phyloP scores from a whole-genome alignment of 2,329 filamentous ascomycete species.

The Nemania sp. region DNA sequence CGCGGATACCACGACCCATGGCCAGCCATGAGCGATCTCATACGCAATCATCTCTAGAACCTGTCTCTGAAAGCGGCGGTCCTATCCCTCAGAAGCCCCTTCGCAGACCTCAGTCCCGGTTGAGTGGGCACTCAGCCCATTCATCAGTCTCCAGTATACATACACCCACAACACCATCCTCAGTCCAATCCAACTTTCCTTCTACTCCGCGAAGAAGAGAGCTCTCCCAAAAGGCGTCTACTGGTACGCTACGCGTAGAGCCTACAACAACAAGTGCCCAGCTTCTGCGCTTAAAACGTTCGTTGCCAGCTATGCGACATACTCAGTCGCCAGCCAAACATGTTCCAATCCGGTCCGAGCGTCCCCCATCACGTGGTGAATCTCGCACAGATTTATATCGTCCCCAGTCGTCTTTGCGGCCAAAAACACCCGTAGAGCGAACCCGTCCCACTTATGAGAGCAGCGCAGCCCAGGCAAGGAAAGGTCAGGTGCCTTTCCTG shows the following conservation, averaged over 20 bases:
- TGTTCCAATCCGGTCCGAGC: slow-evolving; percentile 61
- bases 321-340: slow-evolving; percentile 65
- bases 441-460: slow-evolving; percentile 63
- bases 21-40: slow-evolving; percentile 73
- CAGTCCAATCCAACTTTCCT: slow-evolving; percentile 65
- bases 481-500: slow-evolving; percentile 78
- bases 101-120: slow-evolving; percentile 73
- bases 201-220: slow-evolving; percentile 72
- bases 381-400: slow-evolving; percentile 64
- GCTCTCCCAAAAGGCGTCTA: slow-evolving; percentile 66
- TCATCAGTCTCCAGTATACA: slow-evolving; percentile 75
- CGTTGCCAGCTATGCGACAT: slow-evolving; percentile 69
- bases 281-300: slow-evolving; percentile 73
- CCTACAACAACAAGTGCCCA: slow-evolving; percentile 75
- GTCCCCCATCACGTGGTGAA: slow-evolving; percentile 71
- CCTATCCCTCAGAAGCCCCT: slow-evolving; percentile 68
- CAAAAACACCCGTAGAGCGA: slow-evolving; percentile 79
- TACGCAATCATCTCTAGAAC: slow-evolving; percentile 82
- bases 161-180: slow-evolving; percentile 69
- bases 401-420: slow-evolving; percentile 66
- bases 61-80: slow-evolving; percentile 89
- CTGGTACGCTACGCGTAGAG: slow-evolving; percentile 66
- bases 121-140: slow-evolving; percentile 74
- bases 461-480: slow-evolving; percentile 65
- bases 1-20: slow-evolving; percentile 83